Evolutionary conservation across 2,329 filamentous ascomycete genomes (phyloP), one percentile per base, ranked within the genome.

Genomic region (Colletotrichum aenigma): DNA sequence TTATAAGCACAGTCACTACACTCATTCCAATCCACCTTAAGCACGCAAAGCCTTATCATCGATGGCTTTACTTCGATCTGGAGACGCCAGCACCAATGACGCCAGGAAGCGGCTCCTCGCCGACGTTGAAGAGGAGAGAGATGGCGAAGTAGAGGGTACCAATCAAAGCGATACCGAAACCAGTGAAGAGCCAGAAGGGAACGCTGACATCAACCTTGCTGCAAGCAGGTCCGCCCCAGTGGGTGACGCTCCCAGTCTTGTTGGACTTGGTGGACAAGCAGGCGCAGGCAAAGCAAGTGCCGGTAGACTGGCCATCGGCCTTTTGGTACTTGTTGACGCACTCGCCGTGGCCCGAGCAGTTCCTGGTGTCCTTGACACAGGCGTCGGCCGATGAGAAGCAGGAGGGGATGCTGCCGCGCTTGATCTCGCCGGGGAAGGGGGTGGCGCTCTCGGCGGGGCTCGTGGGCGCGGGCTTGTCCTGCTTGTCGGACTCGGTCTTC

Each of bases 61-160:
- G 32, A 48, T 62, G n/a, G 6, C 36, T 38, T 81, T 87, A 91
- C 85, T 93, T 95, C 38, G 93, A 89, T 74, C 92, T 91, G 78
- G 94, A 94, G 48, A 99, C 96, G 78, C 97, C 97, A 64, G 97
- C 97, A n/a, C 96, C 95, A 84, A 99, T 96, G 10, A 99, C 96
- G 80, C 96, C 96, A 0, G 97, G 97, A 78, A 98, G 88, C 85
- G 96, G 94, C 87, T 98, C 93, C 83, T 94, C 91, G 38, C 96
- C 97, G 81, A 98, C 94, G 77, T 88, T 93, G 85, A 94, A 97
- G 70, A 99, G 85, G 89, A 98, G 87, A 7, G 93, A 92, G 79
- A 98, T 93, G 13, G 92, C 92, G 82, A 94, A 93, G 48, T 88
- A 89, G 32, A 97, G 86, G 48, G 94, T 85, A 62, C 91, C 90